These are phyloP conservation scores for Rutstroemia sp. DNA, from an alignment of 2,329 filamentous ascomycete species.

Conservation along the genomic window DNA sequence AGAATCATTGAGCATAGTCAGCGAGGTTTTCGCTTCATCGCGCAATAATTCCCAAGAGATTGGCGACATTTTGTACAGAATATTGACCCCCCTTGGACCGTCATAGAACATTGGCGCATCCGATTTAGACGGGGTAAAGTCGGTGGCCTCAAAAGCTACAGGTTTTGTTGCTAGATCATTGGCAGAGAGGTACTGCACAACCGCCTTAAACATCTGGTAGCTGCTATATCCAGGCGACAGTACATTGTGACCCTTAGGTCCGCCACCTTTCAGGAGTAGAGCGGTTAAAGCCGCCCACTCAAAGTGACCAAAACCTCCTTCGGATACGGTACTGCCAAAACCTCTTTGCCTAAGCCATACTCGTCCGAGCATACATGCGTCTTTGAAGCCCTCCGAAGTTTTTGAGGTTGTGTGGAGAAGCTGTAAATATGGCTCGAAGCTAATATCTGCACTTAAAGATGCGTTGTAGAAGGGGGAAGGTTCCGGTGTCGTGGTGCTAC, in stretches of 20 bases:
- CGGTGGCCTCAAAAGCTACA: constrained; percentile 40
- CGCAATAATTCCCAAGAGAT: constrained; percentile 74
- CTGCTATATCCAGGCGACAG: constrained; percentile 78
- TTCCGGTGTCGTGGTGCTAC: constrained; percentile 30
- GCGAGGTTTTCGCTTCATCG: constrained; percentile 65
- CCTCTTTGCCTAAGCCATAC: constrained; percentile 87
- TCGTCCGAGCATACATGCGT: constrained; percentile 79
- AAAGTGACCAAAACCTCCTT: constrained; percentile 86
- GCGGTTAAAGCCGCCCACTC: constrained; percentile 83
- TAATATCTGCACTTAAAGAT: constrained; percentile 70
- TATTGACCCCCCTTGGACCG: constrained; percentile 63
- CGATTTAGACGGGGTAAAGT: constrained; percentile 37
- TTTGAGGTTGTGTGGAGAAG: constrained; percentile 63
- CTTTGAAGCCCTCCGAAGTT: constrained; percentile 51
- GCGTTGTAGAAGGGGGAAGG: constrained; percentile 86
- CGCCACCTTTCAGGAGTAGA: constrained; percentile 71
- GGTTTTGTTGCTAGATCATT: constrained; percentile 66
- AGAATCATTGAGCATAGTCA: constrained; percentile 67
- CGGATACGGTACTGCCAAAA: constrained; percentile 59
- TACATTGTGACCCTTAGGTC: constrained; percentile 60
- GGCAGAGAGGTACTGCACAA: constrained; percentile 75
- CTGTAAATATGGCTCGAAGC: constrained; percentile 67
- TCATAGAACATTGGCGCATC: constrained; percentile 71
- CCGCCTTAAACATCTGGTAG: constrained; percentile 91
- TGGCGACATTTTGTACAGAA: constrained; percentile 82